Base-by-base conservation (phyloP, 768 basidiomycete genomes). In the Mycena alexandri region DNA sequence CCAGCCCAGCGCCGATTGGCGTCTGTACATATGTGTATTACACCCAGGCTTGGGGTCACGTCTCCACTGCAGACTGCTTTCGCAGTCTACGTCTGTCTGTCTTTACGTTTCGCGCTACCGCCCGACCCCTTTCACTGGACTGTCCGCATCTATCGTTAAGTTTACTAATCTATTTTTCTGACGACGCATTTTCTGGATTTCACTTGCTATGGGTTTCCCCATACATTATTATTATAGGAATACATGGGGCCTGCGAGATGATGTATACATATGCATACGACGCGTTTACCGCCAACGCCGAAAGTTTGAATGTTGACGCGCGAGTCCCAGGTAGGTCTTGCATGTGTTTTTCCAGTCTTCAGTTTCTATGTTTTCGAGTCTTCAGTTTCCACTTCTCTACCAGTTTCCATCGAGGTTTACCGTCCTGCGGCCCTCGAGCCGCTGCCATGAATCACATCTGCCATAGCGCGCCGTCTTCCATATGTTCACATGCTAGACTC, bases 201-300 rank as follows among this genome's bases (percentile, higher is more conserved):
- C 44, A 56, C 44, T 38, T 50, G 46, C 24, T 64, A 54, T 57
- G 56, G 44, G 36, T 61, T 46, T 69, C 38, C 56, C 53, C 52
- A 65, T 61, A 55, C 53, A 60, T 43, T 53, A 59, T 61, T 55
- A 36, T 54, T 63, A 69, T 61, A 29, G 51, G 51, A 61, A 57
- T 57, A 42, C 43, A 50, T 63, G 47, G 65, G 56, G 46, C n/a
- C n/a, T 16, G 33, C 43, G 46, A 54, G 54, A 38, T 42, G 63
- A 58, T 65, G 68, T 70, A 59, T 59, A 65, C 58, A 69, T 53
- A 59, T 59, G 61, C 58, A 69, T 53, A 55, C 54, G 41, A 57
- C 17, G 24, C 34, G n/a, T 22, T 19, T 14, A 29, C 44, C 38
- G 55, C 16, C 42, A 33, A 29, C 29, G 3, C 29, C 29, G 6